phyloP scores from a whole-genome alignment of 768 basidiomycete species.

The Austroboletus eburneus region DNA sequence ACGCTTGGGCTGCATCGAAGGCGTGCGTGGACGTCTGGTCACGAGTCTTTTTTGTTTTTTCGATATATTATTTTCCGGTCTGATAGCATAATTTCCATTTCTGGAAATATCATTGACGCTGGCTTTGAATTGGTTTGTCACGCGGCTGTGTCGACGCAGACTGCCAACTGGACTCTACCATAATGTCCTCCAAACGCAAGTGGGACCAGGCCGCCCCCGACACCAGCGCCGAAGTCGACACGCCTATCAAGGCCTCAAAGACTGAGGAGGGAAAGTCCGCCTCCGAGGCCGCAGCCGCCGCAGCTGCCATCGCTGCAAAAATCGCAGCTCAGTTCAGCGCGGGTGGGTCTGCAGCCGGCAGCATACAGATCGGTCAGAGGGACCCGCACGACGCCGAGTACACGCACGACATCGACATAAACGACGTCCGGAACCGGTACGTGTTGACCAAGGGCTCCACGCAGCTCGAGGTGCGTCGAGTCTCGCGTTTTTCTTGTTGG shows the following conservation, averaged over 20 bases:
- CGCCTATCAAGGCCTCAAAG: conserved; percentile 44
- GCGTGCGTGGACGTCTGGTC: conserved; percentile 32
- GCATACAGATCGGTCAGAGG: conserved; percentile 43
- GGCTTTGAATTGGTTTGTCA: conserved; percentile 20
- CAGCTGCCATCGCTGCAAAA: conserved; percentile 89
- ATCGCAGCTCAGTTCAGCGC: conserved; percentile 84
- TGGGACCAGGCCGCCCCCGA: conserved; percentile 70
- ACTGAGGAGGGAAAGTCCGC: conserved; percentile 49
- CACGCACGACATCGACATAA: conserved; percentile 92
- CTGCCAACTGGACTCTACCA: too few relatives aligned
- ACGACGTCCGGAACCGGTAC: conserved; percentile 93
- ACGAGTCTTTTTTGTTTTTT: too few relatives aligned
- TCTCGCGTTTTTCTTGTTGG: too few relatives aligned
- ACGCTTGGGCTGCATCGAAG: too few relatives aligned
- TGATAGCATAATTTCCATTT: too few relatives aligned
- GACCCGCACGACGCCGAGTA: conserved; percentile 79
- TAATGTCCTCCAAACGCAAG: conserved; percentile 73
- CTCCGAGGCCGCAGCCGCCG: conserved; percentile 61
- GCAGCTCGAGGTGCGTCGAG: conserved; percentile 79
- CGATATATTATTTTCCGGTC: too few relatives aligned
- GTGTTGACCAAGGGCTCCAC: conserved; percentile 91
- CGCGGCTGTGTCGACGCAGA: conserved; percentile 9
- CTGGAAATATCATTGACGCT: too few relatives aligned
- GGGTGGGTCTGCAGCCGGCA: conserved; percentile 34
- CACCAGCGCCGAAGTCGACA: conserved; percentile 34